phyloP scores from a whole-genome alignment of 2,329 filamentous ascomycete genomes.

The Apiospora marii region DNA sequence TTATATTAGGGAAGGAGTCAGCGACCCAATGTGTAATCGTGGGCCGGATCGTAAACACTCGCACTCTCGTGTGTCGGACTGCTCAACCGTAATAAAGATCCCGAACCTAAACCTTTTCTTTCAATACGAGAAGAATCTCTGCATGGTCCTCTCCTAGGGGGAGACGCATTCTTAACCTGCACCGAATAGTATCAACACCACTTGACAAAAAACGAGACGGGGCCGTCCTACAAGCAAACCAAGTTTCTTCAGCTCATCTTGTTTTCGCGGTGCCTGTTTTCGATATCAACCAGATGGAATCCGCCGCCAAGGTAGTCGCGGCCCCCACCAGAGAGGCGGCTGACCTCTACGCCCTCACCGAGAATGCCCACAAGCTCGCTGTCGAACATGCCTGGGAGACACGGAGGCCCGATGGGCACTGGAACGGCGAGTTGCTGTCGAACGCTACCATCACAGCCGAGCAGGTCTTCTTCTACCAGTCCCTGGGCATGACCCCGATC shows the following conservation, averaged over 20 bases:
- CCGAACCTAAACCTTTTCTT: neutral
- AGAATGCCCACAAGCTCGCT: neutral
- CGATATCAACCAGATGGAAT: neutral
- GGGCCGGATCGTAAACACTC: neutral
- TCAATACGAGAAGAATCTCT: neutral
- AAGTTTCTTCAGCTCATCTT: neutral
- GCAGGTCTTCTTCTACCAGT: slow-evolving; percentile 16
- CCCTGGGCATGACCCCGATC: neutral
- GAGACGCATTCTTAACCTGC: neutral
- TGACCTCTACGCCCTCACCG: neutral
- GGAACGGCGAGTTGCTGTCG: slow-evolving; percentile 14
- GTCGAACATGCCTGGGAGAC: neutral
- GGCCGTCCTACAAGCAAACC: neutral
- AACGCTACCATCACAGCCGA: slow-evolving; percentile 22
- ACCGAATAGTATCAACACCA: too few species aligned
- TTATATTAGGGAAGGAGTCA: neutral
- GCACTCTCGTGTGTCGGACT: neutral
- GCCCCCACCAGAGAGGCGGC: neutral
- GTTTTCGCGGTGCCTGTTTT: neutral
- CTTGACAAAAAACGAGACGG: neutral
- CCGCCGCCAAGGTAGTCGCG: neutral
- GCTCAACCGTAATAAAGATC: neutral
- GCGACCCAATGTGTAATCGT: too few species aligned
- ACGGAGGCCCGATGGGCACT: slow-evolving; percentile 20
- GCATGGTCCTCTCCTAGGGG: neutral